These are phyloP conservation scores for Aspergillus fumigatus DNA, from an alignment of 2,329 filamentous ascomycete species.

Conservation along the genomic window DNA sequence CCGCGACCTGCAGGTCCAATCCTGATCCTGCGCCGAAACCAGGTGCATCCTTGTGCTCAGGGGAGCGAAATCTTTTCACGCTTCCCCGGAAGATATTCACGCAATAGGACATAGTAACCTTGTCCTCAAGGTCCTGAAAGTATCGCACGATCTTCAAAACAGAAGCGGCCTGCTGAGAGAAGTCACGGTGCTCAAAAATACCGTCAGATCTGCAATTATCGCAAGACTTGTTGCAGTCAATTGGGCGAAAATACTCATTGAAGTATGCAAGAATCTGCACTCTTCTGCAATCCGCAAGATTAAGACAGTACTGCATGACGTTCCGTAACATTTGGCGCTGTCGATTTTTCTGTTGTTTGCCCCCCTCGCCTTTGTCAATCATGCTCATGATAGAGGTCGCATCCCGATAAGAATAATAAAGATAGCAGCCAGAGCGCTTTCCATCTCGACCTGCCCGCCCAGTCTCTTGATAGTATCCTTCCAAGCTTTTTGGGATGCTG, in stretches of 20 bases:
- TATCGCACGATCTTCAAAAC: constrained; percentile 64
- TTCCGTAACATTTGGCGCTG: constrained; percentile 80
- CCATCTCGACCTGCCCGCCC: constrained; percentile 92
- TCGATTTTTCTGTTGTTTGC: constrained; percentile 71
- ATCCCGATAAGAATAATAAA: constrained; percentile 82
- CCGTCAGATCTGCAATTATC: constrained; percentile 81
- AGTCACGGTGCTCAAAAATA: constrained; percentile 69
- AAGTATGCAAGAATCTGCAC: constrained; percentile 92
- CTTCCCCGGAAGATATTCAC: constrained; percentile 78
- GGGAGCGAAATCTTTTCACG: constrained; percentile 52
- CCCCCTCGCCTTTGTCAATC: constrained; percentile 78
- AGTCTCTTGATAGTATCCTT: constrained; percentile 98
- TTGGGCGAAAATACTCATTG: constrained; percentile 71
- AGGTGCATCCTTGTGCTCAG: constrained; percentile 49
- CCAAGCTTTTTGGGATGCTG: constrained; percentile 85
- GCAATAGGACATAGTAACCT: constrained; percentile 72
- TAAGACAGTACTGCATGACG: constrained; percentile 85
- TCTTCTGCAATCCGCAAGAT: constrained; percentile 78
- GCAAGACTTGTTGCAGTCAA: constrained; percentile 69
- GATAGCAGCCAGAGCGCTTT: constrained; percentile 77
- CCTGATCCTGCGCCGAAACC: constrained; percentile 65
- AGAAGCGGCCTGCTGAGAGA: constrained; percentile 67
- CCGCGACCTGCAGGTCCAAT: constrained; percentile 69
- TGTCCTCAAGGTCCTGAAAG: constrained; percentile 42
- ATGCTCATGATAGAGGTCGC: constrained; percentile 68